Conservation (phyloP, 106 monocot species). For the Xerophyta viscosa region DNA sequence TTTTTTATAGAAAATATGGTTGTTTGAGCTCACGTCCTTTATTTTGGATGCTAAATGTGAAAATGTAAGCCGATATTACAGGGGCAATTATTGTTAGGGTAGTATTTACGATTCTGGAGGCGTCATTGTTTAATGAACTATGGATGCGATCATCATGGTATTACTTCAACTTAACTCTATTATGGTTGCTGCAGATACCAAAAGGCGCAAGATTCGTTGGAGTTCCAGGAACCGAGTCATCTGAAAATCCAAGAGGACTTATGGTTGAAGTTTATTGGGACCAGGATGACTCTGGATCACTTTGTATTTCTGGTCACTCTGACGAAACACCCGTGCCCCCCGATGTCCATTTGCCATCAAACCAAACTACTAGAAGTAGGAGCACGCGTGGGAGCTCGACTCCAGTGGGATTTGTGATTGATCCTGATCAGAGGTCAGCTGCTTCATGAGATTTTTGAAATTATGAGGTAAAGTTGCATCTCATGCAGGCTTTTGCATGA, state of each 20-base stretch:
- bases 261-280: conserved; percentile 97
- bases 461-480: too few species aligned
- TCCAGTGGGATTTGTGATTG: conserved; percentile 45
- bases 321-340: conserved; percentile 45
- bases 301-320: conserved; percentile 81
- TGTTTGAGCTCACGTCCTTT: too few species aligned
- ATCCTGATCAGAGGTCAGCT: conserved; percentile 53
- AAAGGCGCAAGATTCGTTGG: conserved; percentile 82
- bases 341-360: conserved; percentile 22
- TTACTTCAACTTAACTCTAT: too few species aligned
- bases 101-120: too few species aligned
- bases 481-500: too few species aligned
- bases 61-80: too few species aligned
- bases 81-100: too few species aligned
- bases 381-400: conserved; percentile 4
- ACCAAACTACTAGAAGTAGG: conserved; percentile 7
- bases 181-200: conserved; percentile 76
- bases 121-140: too few species aligned
- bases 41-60: too few species aligned
- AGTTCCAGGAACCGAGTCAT: conserved; percentile 71
- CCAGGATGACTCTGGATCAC: conserved; percentile 64
- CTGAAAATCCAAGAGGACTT: conserved; percentile 59
- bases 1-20: too few species aligned
- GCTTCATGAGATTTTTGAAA: too few species aligned
- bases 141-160: too few species aligned